These are phyloP conservation scores for Periconia sp. DNA, from an alignment of 2,329 filamentous ascomycete species.

Conservation along the genomic window DNA sequence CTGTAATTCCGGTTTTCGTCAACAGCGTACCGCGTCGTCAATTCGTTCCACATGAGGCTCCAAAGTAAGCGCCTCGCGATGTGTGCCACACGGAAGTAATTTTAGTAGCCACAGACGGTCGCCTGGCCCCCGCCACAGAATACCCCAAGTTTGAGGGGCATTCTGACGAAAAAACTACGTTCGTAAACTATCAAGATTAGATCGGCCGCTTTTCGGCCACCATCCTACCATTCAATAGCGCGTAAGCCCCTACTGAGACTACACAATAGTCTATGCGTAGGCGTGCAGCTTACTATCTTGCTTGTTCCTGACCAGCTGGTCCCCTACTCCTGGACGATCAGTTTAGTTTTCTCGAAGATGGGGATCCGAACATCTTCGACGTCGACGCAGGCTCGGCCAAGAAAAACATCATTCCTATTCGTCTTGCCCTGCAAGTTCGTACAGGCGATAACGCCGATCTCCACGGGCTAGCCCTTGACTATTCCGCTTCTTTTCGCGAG, in stretches of 20 bases:
- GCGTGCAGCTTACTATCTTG: background rate
- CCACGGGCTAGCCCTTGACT: background rate
- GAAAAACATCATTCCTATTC: background rate
- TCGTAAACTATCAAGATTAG: background rate
- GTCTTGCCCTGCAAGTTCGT: background rate
- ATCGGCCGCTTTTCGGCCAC: background rate
- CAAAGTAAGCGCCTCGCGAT: no score
- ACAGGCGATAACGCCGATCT: background rate
- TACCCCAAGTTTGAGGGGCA: background rate
- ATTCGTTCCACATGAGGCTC: background rate
- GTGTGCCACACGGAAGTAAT: background rate
- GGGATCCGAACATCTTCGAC: conserved; percentile 6
- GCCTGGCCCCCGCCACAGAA: background rate
- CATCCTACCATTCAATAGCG: background rate
- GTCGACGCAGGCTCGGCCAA: no score
- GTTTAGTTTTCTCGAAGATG: background rate
- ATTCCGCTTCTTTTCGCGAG: background rate
- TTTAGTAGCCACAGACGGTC: background rate
- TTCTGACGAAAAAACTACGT: background rate
- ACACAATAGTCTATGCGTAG: conserved; percentile 1
- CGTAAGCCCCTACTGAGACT: conserved; percentile 8
- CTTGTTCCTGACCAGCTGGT: conserved; percentile 6
- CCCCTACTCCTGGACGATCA: background rate
- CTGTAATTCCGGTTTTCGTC: background rate
- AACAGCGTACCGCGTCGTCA: background rate